A percentile compares a stretch with the other conserved stretches of the same genome.
Evolutionary conservation across 768 basidiomycete genomes (phyloP).

Genomic region (Russula brevipes): DNA sequence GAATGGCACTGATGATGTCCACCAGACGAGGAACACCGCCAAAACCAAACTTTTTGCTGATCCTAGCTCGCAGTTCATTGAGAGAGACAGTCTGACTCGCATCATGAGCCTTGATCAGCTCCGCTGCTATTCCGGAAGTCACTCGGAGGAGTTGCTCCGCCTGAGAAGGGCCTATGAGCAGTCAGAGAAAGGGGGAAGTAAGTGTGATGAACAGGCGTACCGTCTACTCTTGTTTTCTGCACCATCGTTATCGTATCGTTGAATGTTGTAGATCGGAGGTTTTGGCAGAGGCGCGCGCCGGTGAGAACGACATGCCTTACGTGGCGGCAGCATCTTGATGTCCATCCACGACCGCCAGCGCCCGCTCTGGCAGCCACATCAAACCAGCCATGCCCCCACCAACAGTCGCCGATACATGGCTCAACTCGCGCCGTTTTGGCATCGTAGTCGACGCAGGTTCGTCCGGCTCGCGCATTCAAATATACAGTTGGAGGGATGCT

Average conservation of each 20-base stretch:
- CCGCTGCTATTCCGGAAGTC: slow-evolving; percentile 91
- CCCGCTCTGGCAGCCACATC: not conserved
- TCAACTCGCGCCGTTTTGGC: slow-evolving; percentile 76
- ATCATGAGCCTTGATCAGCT: slow-evolving; percentile 86
- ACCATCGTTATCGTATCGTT: slow-evolving; percentile 31
- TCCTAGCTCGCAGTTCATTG: slow-evolving; percentile 78
- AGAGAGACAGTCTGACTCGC: slow-evolving; percentile 72
- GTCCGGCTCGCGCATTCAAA: slow-evolving; percentile 91
- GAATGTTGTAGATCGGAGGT: not conserved
- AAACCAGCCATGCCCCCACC: slow-evolving; percentile 62
- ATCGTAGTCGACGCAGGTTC: slow-evolving; percentile 98
- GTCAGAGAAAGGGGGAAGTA: not conserved
- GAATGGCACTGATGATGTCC: slow-evolving; percentile 97
- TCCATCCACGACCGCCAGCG: too few species aligned
- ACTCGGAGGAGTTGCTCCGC: slow-evolving; percentile 86
- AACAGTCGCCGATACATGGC: slow-evolving; percentile 66
- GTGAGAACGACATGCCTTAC: slow-evolving; percentile 12
- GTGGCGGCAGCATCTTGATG: not conserved
- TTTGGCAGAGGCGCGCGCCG: not conserved
- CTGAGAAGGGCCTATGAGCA: slow-evolving; percentile 64
- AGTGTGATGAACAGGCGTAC: slow-evolving; percentile 21
- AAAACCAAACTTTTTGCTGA: slow-evolving; percentile 86
- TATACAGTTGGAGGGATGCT: slow-evolving; percentile 95
- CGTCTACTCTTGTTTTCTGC: slow-evolving; percentile 39
- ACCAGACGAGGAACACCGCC: slow-evolving; percentile 89